Conservation (phyloP, 2,329 filamentous ascomycete species). For the Colletotrichum musae region DNA sequence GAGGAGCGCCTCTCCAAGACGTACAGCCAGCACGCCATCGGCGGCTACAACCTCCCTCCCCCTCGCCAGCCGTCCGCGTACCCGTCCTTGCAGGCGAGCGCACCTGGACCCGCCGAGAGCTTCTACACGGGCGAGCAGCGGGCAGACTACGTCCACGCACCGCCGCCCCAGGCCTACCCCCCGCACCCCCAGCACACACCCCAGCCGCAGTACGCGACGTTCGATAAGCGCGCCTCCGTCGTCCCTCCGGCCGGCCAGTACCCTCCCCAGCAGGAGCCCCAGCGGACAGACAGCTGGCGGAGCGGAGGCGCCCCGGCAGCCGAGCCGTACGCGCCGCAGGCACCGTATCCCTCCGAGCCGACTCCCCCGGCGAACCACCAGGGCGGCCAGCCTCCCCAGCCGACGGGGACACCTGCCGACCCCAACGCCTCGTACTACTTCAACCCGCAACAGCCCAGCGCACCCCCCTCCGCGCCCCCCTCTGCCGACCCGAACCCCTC, state of each 20-base stretch:
- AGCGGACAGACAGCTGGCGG: conserved; percentile 68
- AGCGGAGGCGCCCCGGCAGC: conserved; percentile 42
- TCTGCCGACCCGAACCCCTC: conserved; percentile 61
- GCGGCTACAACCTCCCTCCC: conserved; percentile 73
- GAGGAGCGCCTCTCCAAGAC: conserved; percentile 95
- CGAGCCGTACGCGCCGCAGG: conserved; percentile 54
- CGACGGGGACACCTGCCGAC: conserved; percentile 56
- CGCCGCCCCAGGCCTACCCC: conserved; percentile 68
- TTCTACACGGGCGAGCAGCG: conserved; percentile 82
- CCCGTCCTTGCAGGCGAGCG: conserved; percentile 74
- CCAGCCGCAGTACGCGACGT: conserved; percentile 61
- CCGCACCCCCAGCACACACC: conserved; percentile 54
- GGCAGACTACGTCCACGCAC: conserved; percentile 61
- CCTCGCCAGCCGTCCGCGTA: conserved; percentile 75
- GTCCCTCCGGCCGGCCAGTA: conserved; percentile 60
- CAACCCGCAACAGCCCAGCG: conserved; percentile 54
- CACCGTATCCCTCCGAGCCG: conserved; percentile 51
- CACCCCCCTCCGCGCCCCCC: conserved; percentile 49
- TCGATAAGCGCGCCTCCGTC: conserved; percentile 58
- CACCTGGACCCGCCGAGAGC: conserved; percentile 76
- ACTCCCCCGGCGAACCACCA: conserved; percentile 47
- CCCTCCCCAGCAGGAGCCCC: conserved; percentile 57
- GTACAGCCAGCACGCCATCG: conserved; percentile 84
- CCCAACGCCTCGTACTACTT: conserved; percentile 73
- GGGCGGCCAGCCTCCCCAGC: conserved; percentile 45